Percentiles rank a stretch among this genome's conserved stretches.
These are phyloP conservation scores for Erodium maritimum DNA, from an alignment of 345 rosid species.

Conservation along the genomic window DNA sequence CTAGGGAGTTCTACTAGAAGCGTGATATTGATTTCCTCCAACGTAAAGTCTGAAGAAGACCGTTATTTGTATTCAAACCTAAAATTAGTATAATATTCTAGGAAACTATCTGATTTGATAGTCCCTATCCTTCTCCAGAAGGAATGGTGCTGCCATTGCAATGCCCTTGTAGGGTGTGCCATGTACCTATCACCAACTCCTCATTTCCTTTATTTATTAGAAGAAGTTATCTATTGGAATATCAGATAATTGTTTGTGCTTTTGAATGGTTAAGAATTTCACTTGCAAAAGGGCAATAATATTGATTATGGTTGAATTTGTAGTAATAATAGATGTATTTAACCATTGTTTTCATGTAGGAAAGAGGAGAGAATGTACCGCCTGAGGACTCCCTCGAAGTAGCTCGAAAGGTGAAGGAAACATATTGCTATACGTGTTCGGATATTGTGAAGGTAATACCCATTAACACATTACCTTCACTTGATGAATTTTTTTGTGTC, in stretches of 20 bases:
- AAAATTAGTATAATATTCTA: background rate
- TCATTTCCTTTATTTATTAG: too few relatives aligned
- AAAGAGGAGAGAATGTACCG: conserved; percentile 96
- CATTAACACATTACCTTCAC: background rate
- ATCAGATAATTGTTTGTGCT: background rate
- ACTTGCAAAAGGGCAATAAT: background rate
- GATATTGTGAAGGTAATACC: conserved; percentile 84
- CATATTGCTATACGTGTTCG: conserved; percentile 77
- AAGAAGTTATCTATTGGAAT: background rate
- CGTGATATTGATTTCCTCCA: too few relatives aligned
- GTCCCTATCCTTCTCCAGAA: background rate
- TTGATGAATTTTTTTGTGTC: background rate
- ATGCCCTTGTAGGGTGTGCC: background rate
- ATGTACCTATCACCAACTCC: background rate
- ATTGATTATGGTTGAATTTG: background rate
- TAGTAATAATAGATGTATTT: conserved; percentile 1
- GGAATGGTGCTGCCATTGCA: background rate
- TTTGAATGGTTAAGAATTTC: background rate
- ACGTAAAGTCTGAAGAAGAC: too few relatives aligned
- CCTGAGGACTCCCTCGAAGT: conserved; percentile 93
- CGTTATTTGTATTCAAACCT: background rate
- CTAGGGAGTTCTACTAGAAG: too few relatives aligned
- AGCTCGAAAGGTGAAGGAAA: conserved; percentile 93
- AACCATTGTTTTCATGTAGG: conserved; percentile 36
- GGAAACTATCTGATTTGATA: background rate